Evolutionary conservation across 495 filamentous ascomycete genomes (phyloP).

Genomic region (Tetracladium setigerum): DNA sequence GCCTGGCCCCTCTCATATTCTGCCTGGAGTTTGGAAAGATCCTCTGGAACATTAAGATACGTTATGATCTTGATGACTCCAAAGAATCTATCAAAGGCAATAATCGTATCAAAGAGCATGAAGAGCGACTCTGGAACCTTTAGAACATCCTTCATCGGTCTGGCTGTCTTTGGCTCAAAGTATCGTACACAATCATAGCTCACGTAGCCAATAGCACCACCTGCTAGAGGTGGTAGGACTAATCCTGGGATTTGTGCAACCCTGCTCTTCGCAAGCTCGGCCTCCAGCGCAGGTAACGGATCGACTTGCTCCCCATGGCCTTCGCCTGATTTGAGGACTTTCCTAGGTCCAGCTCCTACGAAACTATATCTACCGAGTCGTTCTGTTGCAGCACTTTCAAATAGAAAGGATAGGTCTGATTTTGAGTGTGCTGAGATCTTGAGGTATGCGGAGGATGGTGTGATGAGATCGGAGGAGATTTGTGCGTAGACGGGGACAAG

Average conservation of each 20-base stretch:
- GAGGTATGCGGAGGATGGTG: constrained; percentile 83
- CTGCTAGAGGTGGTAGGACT: constrained; percentile 73
- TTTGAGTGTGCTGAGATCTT: constrained; percentile 72
- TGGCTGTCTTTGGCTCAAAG: constrained; percentile 88
- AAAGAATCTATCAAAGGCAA: constrained; percentile 93
- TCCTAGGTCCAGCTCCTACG: constrained; percentile 80
- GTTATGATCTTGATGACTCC: constrained; percentile 88
- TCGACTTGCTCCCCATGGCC: constrained; percentile 78
- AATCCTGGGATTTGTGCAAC: constrained; percentile 75
- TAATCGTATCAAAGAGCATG: constrained; percentile 94
- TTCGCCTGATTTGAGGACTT: constrained; percentile 79
- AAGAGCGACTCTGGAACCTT: constrained; percentile 88
- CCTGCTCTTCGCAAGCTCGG: constrained; percentile 66
- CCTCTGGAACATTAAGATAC: constrained; percentile 62
- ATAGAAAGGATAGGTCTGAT: constrained; percentile 70
- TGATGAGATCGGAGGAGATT: constrained; percentile 85
- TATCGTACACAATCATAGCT: constrained; percentile 96
- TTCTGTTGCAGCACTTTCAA: constrained; percentile 91
- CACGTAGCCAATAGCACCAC: constrained; percentile 92
- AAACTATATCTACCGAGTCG: constrained; percentile 92
- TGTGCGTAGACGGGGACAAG: constrained; percentile 79
- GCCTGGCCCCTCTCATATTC: constrained; percentile 59
- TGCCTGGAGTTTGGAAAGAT: constrained; percentile 33
- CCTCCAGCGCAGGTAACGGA: constrained; percentile 73
- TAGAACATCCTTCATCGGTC: constrained; percentile 80